phyloP scores from a whole-genome alignment of 129 eudicot genomes.

The Glebionis coronaria region DNA sequence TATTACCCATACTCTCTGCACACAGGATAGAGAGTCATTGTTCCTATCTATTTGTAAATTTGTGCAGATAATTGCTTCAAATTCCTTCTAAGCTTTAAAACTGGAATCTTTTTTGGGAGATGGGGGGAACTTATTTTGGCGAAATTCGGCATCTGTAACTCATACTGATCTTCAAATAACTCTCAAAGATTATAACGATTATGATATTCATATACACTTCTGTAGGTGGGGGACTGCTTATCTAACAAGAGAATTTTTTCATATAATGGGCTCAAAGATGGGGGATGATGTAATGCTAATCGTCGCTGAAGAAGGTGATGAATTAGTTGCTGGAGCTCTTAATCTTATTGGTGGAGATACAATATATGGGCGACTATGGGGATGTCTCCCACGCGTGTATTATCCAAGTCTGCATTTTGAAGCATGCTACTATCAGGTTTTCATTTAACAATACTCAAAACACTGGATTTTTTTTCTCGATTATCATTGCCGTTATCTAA shows the following conservation, averaged over 20 bases:
- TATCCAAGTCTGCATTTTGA: constrained; percentile 96
- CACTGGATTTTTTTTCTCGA: too few relatives aligned
- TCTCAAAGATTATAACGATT: constrained; percentile 6
- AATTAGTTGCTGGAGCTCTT: constrained; percentile 91
- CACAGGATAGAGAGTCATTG: background rate
- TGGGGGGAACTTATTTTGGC: constrained; percentile 2
- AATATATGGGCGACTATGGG: constrained; percentile 93
- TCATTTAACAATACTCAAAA: too few relatives aligned
- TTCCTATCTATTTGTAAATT: constrained; percentile 1
- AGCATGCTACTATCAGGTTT: constrained; percentile 98
- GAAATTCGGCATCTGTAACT: constrained; percentile 11
- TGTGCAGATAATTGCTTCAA: background rate
- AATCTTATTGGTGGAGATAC: constrained; percentile 97
- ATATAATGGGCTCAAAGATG: constrained; percentile 88
- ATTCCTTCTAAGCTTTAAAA: constrained; percentile 4
- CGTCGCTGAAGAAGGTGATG: constrained; percentile 78
- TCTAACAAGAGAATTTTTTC: constrained; percentile 97
- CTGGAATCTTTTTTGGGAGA: background rate
- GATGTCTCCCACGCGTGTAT: constrained; percentile 78
- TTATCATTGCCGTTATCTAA: too few relatives aligned
- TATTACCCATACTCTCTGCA: too few relatives aligned
- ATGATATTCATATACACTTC: background rate
- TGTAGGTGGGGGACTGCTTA: constrained; percentile 95
- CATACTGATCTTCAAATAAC: background rate
- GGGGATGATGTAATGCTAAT: constrained; percentile 81